Conservation (phyloP, 768 basidiomycete genomes). For the Psilocybe subaeruginosa region DNA sequence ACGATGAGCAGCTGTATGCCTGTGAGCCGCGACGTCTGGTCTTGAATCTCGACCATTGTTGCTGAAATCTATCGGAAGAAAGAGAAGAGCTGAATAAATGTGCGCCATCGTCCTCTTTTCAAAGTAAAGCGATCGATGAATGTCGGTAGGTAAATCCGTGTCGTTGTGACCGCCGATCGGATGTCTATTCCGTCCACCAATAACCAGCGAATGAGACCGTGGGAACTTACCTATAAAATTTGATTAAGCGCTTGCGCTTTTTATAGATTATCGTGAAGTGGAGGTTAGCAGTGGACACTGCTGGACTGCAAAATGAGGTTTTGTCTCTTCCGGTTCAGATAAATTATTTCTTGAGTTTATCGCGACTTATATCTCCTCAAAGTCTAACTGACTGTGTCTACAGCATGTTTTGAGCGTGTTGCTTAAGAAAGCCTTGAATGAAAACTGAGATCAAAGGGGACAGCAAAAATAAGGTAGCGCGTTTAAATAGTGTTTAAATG, state of each 20-base stretch:
- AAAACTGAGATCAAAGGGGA: too few species aligned
- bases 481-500: too few species aligned
- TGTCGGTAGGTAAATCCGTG: constrained; percentile 1
- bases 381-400: too few species aligned
- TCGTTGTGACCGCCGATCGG: neutral
- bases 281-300: too few species aligned
- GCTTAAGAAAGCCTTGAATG: too few species aligned
- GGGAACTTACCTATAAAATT: neutral
- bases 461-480: too few species aligned
- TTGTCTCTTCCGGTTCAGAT: too few species aligned
- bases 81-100: neutral
- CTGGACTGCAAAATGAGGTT: too few species aligned
- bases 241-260: neutral
- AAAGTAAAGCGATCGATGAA: neutral
- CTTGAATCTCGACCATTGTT: constrained; percentile 7
- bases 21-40: constrained; percentile 11
- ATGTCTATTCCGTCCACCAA: neutral
- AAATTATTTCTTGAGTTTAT: too few species aligned
- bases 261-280: too few species aligned
- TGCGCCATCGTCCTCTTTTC: neutral
- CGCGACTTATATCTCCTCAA: too few species aligned
- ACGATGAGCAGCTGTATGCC: constrained; percentile 9
- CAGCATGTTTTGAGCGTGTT: too few species aligned
- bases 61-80: neutral
- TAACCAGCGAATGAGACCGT: neutral